Base-by-base conservation (phyloP, 179 eudicot genomes). In the Vitellaria paradoxa region DNA sequence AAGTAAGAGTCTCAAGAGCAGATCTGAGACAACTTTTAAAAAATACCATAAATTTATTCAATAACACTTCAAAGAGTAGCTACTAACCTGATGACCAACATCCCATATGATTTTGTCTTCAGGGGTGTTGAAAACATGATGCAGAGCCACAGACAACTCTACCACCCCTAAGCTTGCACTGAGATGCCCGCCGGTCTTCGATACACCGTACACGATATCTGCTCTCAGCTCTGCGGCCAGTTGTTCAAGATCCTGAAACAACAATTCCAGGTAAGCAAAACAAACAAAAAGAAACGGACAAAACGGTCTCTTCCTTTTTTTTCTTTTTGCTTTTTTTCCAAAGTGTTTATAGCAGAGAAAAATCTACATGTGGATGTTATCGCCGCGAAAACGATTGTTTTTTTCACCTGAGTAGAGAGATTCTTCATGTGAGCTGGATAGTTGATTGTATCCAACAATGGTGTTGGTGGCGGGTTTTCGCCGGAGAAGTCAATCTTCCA, bases 81-180 rank as follows among this genome's bases (percentile, higher is more conserved):
- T 45, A 24, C 52, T 80, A 10, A 89, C 96, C 93, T 89, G 97
- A 74, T 91, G 97, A 40, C 97, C 97, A 23, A 90, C 93, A 70
- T 91, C 96, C 96, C 96, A 91, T 14, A 91, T 82, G 46, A 91
- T 79, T 76, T 70, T 87, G 79, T 91, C 93, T 0, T 83, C 85
- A 37, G 93, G 97, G 26, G 93, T 78, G 77, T 84, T 70, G 75
- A 89, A 91, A 71, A 91, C 93, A 87, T 90, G 90, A 77, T 90
- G 93, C 30, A 91, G 86, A 67, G 97, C 93, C 62, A 91, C 85
- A 3, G 93, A 82, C 46, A 91, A 78, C 70, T 91, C 97, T 45
- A 87, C 88, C 15, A 91, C 92, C 11, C 97, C 97, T 76, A 91
- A 78, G 85, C 91, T 90, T 71, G 93, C 82, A 79, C 97, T 88